Evolutionary conservation across 441 rosid genomes (phyloP).

Genomic region (Erodium trifolium): DNA sequence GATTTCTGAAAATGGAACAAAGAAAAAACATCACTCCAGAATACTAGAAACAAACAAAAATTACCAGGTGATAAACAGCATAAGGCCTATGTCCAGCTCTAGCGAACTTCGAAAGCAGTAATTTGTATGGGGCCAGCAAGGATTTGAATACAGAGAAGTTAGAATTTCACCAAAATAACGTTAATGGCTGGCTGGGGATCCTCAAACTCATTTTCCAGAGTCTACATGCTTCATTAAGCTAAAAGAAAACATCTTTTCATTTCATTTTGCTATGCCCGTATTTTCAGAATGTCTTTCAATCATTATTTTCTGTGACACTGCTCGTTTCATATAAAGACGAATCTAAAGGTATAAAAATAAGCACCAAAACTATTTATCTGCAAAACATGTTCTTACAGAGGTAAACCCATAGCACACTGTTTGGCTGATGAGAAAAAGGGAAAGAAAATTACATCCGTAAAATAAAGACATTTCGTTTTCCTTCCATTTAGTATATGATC

Average conservation of each 20-base stretch:
- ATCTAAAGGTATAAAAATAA: not conserved
- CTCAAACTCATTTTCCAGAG: not conserved
- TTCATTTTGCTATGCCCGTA: not conserved
- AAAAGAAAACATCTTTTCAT: not conserved
- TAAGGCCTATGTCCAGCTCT: not conserved
- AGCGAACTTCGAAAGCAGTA: not conserved
- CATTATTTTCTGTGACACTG: not conserved
- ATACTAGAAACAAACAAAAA: not conserved
- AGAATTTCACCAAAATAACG: not conserved
- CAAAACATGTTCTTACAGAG: not conserved
- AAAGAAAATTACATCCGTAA: not conserved
- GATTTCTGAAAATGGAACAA: slow-evolving; percentile 2
- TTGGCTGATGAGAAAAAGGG: not conserved
- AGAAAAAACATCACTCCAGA: not conserved
- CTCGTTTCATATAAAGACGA: not conserved
- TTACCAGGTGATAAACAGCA: not conserved
- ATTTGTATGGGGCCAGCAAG: not conserved
- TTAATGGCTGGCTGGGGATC: not conserved
- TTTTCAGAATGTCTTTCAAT: not conserved
- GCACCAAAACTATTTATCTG: not conserved
- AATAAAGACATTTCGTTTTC: not conserved
- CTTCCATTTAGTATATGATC: not conserved
- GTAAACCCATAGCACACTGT: not conserved
- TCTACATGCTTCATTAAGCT: not conserved
- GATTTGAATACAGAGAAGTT: not conserved